These are phyloP conservation scores for Sordariomycetes sp. DNA, from an alignment of 2,329 filamentous ascomycete species.

Conservation along the genomic window DNA sequence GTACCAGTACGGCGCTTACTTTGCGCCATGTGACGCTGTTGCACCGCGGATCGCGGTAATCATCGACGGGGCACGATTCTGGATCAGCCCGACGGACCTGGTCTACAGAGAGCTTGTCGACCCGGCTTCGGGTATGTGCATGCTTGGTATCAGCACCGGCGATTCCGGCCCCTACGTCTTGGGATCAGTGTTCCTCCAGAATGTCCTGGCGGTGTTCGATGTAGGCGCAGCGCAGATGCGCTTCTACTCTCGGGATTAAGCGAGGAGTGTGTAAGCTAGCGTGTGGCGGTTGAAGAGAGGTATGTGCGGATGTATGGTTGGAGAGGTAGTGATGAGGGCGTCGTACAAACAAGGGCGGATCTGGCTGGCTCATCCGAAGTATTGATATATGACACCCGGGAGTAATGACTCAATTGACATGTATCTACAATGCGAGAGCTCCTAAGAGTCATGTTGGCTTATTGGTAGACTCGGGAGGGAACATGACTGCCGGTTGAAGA, in stretches of 20 bases:
- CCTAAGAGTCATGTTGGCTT: too few relatives aligned
- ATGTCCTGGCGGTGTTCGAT: conserved; percentile 37
- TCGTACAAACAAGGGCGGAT: too few relatives aligned
- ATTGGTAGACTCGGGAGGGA: too few relatives aligned
- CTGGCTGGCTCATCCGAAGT: too few relatives aligned
- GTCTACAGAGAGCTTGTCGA: conserved; percentile 32
- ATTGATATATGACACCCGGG: too few relatives aligned
- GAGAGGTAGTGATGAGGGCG: neutral
- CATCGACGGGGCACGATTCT: conserved; percentile 30
- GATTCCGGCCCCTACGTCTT: conserved; percentile 35
- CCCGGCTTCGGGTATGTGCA: conserved; percentile 33
- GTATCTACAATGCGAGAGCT: too few relatives aligned
- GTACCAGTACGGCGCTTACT: conserved; percentile 35
- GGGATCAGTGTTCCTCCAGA: conserved; percentile 39
- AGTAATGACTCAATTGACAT: too few relatives aligned
- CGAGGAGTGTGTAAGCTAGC: neutral
- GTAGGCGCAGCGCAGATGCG: conserved; percentile 33
- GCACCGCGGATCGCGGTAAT: conserved; percentile 33
- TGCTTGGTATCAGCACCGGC: conserved; percentile 33
- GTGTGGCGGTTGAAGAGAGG: neutral
- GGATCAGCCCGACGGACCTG: conserved; percentile 35
- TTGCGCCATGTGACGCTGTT: conserved; percentile 34
- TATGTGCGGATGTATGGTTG: neutral
- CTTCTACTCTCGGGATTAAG: conserved; percentile 21
- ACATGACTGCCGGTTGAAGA: too few relatives aligned